These are phyloP conservation scores for Psidium guajava DNA, from an alignment of 345 rosid species.

Conservation along the genomic window DNA sequence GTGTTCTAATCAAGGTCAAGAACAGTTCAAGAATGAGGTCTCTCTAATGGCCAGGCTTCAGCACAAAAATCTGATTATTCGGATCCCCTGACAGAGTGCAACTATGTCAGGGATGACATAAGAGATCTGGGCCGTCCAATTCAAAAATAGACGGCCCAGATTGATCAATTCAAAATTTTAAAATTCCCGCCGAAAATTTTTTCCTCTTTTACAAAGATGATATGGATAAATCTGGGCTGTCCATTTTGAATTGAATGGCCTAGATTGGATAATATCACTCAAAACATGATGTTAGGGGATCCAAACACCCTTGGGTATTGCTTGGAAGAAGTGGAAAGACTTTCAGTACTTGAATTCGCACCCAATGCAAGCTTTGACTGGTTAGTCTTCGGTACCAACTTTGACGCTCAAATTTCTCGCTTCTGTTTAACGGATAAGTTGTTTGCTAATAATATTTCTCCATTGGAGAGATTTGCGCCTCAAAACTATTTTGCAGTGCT, in stretches of 20 bases:
- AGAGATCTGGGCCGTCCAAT: too few relatives aligned
- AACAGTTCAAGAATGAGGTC: neutral
- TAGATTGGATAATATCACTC: too few relatives aligned
- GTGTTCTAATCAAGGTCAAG: constrained; percentile 22
- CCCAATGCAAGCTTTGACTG: neutral
- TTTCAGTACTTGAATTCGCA: neutral
- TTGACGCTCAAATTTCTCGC: neutral
- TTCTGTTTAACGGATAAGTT: neutral
- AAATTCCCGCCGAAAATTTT: too few relatives aligned
- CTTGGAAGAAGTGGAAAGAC: neutral
- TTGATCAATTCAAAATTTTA: too few relatives aligned
- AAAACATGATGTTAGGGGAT: too few relatives aligned
- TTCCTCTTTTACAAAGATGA: too few relatives aligned
- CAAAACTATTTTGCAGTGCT: neutral
- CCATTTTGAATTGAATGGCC: too few relatives aligned
- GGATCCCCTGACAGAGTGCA: too few relatives aligned
- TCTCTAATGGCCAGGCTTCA: neutral
- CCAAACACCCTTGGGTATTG: neutral
- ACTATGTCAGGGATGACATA: too few relatives aligned
- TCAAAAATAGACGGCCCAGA: too few relatives aligned
- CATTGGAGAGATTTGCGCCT: neutral
- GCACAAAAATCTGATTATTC: neutral
- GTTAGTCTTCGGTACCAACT: neutral
- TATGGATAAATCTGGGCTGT: too few relatives aligned
- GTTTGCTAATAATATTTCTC: neutral